These are phyloP conservation scores for Vigna mungo DNA, from an alignment of 306 rosid species.

Conservation along the genomic window DNA sequence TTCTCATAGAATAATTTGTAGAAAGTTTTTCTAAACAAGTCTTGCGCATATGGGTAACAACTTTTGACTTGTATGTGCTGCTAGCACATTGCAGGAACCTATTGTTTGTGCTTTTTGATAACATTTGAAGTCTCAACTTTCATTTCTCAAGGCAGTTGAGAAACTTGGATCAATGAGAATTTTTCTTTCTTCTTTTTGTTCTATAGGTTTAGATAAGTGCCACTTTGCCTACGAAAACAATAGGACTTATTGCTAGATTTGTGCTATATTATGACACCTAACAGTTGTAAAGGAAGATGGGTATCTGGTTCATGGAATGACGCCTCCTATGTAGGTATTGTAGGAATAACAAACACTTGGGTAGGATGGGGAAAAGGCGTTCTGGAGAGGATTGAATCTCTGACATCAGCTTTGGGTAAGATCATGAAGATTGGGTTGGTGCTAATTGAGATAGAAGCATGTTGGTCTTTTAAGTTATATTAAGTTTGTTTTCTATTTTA, in stretches of 20 bases:
- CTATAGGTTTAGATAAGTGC: background rate
- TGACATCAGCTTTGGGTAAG: background rate
- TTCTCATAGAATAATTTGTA: no score
- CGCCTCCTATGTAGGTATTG: background rate
- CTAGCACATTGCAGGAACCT: background rate
- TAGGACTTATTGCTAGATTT: conserved; percentile 14
- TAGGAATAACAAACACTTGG: background rate
- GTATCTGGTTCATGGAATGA: conserved; percentile 22
- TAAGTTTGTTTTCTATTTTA: conserved; percentile 1
- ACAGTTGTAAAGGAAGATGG: background rate
- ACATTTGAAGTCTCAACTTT: conserved; percentile 1
- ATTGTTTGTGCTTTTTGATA: conserved; percentile 17
- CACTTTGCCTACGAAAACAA: background rate
- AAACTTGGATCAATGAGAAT: background rate
- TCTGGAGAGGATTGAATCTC: background rate
- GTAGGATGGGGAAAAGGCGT: background rate
- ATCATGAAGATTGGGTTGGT: background rate
- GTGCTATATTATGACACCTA: background rate
- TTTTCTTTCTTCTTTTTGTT: background rate
- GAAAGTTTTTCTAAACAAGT: no score
- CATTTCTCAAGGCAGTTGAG: background rate
- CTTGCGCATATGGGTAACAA: conserved; percentile 3
- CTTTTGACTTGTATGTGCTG: background rate
- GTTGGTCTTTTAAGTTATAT: background rate
- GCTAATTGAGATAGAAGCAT: background rate